Percentiles rank a stretch among this genome's conserved stretches.
Evolutionary conservation across 2,329 filamentous ascomycete genomes (phyloP).

Genomic region (Celoporthe dispersa): DNA sequence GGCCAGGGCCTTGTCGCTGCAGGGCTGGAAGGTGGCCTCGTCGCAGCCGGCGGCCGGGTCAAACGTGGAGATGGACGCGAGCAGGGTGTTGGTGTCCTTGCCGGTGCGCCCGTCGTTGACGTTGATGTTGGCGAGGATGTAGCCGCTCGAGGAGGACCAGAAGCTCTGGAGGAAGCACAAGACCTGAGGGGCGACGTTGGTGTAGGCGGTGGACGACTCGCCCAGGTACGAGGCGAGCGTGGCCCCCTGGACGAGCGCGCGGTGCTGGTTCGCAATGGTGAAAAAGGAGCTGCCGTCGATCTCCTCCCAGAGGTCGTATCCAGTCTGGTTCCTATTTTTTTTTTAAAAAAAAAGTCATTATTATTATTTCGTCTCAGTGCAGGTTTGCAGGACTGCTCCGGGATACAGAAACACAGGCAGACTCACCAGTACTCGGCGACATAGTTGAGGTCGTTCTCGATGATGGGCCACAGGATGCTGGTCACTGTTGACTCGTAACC

Average conservation of each 20-base stretch:
- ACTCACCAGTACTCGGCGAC: conserved; percentile 70
- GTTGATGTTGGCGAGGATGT: conserved; percentile 72
- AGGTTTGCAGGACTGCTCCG: neutral
- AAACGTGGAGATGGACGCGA: conserved; percentile 70
- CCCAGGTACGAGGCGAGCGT: conserved; percentile 68
- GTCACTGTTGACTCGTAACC: conserved; percentile 63
- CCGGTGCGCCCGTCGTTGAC: conserved; percentile 64
- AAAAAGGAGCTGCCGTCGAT: conserved; percentile 79
- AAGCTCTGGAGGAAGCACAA: conserved; percentile 76
- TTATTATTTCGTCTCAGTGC: neutral
- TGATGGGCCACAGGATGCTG: conserved; percentile 70
- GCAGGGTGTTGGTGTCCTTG: conserved; percentile 73
- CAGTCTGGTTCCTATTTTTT: conserved; percentile 56
- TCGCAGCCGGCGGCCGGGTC: conserved; percentile 70
- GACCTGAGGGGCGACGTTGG: conserved; percentile 68
- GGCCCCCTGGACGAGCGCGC: conserved; percentile 70
- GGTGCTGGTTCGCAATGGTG: conserved; percentile 71
- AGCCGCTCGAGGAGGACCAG: conserved; percentile 66
- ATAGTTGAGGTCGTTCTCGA: conserved; percentile 77
- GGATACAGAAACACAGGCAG: too few relatives aligned
- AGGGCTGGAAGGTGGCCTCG: conserved; percentile 76
- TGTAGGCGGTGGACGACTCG: conserved; percentile 63
- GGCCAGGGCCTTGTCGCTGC: conserved; percentile 68
- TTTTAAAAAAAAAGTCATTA: too few relatives aligned
- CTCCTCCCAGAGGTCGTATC: conserved; percentile 86